Percentiles rank a stretch among this genome's conserved stretches.
Conservation (phyloP, 768 basidiomycete genomes). For the Tylopilus rubrobrunneus region DNA sequence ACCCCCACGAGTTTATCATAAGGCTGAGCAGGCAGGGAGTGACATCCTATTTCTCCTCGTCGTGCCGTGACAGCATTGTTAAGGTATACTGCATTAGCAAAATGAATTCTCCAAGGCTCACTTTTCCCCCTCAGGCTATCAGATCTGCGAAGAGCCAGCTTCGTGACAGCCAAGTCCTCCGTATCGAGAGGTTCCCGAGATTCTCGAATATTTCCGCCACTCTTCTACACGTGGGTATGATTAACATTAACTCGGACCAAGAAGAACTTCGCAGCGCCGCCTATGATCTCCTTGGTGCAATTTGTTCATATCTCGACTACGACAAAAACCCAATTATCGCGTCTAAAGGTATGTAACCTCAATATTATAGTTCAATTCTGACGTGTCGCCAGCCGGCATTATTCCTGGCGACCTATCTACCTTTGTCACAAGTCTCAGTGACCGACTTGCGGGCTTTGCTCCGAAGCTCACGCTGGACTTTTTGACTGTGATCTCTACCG, state of each 20-base stretch:
- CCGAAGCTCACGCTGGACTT: conserved; percentile 87
- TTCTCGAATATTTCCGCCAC: conserved; percentile 85
- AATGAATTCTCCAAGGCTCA: background rate
- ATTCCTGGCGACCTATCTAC: conserved; percentile 62
- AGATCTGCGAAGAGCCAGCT: conserved; percentile 71
- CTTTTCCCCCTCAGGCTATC: conserved; percentile 47
- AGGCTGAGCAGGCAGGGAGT: conserved; percentile 66
- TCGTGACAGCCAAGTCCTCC: conserved; percentile 47
- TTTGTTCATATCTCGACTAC: conserved; percentile 74
- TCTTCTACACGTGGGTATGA: conserved; percentile 80
- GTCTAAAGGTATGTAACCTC: conserved; percentile 49
- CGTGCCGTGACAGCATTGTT: conserved; percentile 64
- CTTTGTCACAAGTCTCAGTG: conserved; percentile 65
- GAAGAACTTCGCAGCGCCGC: conserved; percentile 77
- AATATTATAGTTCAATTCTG: background rate
- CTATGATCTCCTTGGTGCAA: conserved; percentile 73
- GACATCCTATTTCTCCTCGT: conserved; percentile 75
- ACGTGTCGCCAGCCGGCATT: conserved; percentile 50
- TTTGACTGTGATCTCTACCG: conserved; percentile 74
- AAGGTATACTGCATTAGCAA: conserved; percentile 44
- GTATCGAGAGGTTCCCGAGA: conserved; percentile 65
- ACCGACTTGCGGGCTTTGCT: conserved; percentile 64
- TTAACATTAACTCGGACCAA: conserved; percentile 70
- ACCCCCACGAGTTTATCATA: conserved; percentile 78
- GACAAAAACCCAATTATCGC: conserved; percentile 70